Evolutionary conservation across 2,329 filamentous ascomycete genomes (phyloP).

Genomic region (Ilyonectria robusta): DNA sequence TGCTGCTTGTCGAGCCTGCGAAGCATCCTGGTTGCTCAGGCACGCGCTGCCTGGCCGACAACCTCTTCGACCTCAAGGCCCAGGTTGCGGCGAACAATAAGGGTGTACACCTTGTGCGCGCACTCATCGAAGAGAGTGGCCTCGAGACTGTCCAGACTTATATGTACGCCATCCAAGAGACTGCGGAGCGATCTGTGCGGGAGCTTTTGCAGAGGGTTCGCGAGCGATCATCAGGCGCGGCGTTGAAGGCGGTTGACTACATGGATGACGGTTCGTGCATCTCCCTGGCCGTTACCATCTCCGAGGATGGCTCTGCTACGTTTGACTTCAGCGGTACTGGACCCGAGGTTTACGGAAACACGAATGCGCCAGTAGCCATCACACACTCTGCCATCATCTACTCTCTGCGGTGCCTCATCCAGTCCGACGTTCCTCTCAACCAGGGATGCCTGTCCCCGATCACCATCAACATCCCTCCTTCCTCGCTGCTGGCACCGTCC

Average conservation of each 20-base stretch:
- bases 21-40: conserved; percentile 83
- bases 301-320: conserved; percentile 79
- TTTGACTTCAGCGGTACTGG: conserved; percentile 65
- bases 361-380: conserved; percentile 53
- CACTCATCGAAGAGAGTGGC: conserved; percentile 80
- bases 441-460: conserved; percentile 87
- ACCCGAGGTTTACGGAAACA: conserved; percentile 51
- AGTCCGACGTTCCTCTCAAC: conserved; percentile 87
- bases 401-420: conserved; percentile 84
- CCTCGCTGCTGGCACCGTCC: conserved; percentile 81
- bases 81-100: conserved; percentile 91
- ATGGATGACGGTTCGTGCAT: conserved; percentile 93
- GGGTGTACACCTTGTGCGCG: conserved; percentile 81
- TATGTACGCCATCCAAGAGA: conserved; percentile 59
- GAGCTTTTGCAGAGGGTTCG: conserved; percentile 37
- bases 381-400: conserved; percentile 80
- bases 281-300: conserved; percentile 80
- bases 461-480: conserved; percentile 79
- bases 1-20: conserved; percentile 81
- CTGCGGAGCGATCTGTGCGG: conserved; percentile 51
- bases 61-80: conserved; percentile 88
- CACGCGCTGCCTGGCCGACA: conserved; percentile 84
- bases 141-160: conserved; percentile 78
- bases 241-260: conserved; percentile 62
- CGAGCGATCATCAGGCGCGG: conserved; percentile 31